phyloP scores from a whole-genome alignment of 176 grass and related monocot species.

The Avena sativa region DNA sequence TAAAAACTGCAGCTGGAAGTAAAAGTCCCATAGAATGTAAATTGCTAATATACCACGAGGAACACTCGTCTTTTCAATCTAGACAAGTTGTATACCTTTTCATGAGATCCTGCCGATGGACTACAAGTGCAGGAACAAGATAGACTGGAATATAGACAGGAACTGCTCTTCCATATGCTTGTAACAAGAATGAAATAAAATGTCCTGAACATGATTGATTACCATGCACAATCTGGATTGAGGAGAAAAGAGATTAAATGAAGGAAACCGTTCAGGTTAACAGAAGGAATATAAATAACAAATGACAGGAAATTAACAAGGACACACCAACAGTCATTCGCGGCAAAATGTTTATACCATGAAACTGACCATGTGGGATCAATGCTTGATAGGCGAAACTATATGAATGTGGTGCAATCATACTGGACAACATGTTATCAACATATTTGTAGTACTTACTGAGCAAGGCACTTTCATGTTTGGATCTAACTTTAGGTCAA shows the following conservation, averaged over 20 bases:
- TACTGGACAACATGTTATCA: not conserved
- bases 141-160: conserved; percentile 97
- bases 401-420: conserved; percentile 18
- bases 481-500: conserved; percentile 86
- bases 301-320: conserved; percentile 15
- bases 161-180: conserved; percentile 94
- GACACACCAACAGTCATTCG: not conserved
- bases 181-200: conserved; percentile 81
- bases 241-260: conserved; percentile 39
- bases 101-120: conserved; percentile 88
- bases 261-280: conserved; percentile 26
- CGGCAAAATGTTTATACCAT: conserved; percentile 7
- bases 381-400: conserved; percentile 32
- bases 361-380: not conserved
- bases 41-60: not conserved
- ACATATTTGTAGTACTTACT: conserved; percentile 58
- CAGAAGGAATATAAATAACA: conserved; percentile 28
- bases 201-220: conserved; percentile 84
- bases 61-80: not conserved
- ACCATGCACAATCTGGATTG: conserved; percentile 87
- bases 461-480: conserved; percentile 92
- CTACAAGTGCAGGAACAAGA: conserved; percentile 87
- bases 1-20: conserved; percentile 23
- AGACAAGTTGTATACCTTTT: conserved; percentile 65
- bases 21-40: not conserved